These are phyloP conservation scores for Mycena metata DNA, from an alignment of 768 basidiomycete species.

Conservation along the genomic window DNA sequence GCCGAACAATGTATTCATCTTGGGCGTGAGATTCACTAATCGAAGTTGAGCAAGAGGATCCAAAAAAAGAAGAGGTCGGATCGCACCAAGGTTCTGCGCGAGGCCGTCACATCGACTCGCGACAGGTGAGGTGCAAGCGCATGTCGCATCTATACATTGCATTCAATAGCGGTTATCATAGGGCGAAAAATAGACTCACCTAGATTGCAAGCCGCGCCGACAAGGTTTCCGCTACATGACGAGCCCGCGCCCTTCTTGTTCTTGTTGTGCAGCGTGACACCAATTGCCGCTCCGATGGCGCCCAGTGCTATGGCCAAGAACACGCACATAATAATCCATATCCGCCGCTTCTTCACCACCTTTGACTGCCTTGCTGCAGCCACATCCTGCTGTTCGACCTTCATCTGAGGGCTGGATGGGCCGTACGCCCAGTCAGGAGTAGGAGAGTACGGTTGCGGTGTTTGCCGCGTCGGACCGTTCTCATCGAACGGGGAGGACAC, in stretches of 20 bases:
- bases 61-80: background rate
- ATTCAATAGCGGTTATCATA: background rate
- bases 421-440: slow-evolving; percentile 22
- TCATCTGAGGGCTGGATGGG: slow-evolving; percentile 20
- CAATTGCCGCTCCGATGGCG: slow-evolving; percentile 60
- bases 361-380: background rate
- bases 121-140: slow-evolving; percentile 66
- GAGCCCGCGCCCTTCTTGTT: slow-evolving; percentile 40
- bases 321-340: slow-evolving; percentile 47
- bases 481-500: slow-evolving; percentile 26
- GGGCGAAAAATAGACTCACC: slow-evolving; percentile 54
- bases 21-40: slow-evolving; percentile 60
- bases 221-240: slow-evolving; percentile 51
- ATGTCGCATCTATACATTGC: slow-evolving; percentile 65
- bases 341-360: slow-evolving; percentile 39
- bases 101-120: slow-evolving; percentile 63
- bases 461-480: background rate
- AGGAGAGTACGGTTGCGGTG: background rate
- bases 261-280: slow-evolving; percentile 53
- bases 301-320: slow-evolving; percentile 54
- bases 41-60: background rate
- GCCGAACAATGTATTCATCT: slow-evolving; percentile 61
- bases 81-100: slow-evolving; percentile 59
- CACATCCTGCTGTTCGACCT: slow-evolving; percentile 14
- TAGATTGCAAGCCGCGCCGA: slow-evolving; percentile 68